Base-by-base conservation (phyloP, 1,284 basidiomycete species). In the Tilletia caries region DNA sequence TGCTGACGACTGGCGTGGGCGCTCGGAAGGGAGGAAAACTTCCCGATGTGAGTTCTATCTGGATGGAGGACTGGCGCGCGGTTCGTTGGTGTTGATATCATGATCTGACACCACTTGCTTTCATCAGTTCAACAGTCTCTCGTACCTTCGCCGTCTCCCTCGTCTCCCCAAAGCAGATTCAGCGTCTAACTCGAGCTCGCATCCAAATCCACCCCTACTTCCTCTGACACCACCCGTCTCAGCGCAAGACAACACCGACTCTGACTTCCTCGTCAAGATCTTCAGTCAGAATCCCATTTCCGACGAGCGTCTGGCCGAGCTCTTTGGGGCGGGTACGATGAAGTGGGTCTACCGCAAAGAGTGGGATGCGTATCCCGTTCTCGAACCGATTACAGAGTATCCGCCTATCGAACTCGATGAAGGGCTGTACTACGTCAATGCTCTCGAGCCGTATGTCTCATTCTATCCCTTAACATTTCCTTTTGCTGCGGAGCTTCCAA, bases 371-470 rank as follows among this genome's bases (percentile, higher is more conserved):
- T 79, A 91, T 89, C 76, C 75, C 86, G 85, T 87, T 41, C 86
- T 93, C 12, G 87, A 87, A 1, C 91, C 92, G 0, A 90, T 88
- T 1, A 82, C 84, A 0, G 79, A 81, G 10, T 95, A 91, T 85
- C 89, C 93, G 20, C 89, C 91, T 0, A 86, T 94, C 67, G 89
- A 89, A 81, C 87, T 93, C 2, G 89, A 89, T 68, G 85, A 87
- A 62, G 90, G 90, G 2, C 86, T 97, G 67, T 94, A 91, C 85
- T 95, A 95, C 79, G 89, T 94, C 60, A 95, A 94, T 74, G 88
- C 92, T 0, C 90, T 95, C 76, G 93, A 97, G 66, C 69, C 71
- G 54, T 68, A 71, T 4, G 71, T 79, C 0, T 27, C 12, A 18
- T 44, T n/a, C 1, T 50, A n/a, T n/a, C n/a, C n/a, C n/a, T n/a